These are phyloP conservation scores for Diaporthe ilicicola DNA, from an alignment of 2,329 filamentous ascomycete species.

Conservation along the genomic window DNA sequence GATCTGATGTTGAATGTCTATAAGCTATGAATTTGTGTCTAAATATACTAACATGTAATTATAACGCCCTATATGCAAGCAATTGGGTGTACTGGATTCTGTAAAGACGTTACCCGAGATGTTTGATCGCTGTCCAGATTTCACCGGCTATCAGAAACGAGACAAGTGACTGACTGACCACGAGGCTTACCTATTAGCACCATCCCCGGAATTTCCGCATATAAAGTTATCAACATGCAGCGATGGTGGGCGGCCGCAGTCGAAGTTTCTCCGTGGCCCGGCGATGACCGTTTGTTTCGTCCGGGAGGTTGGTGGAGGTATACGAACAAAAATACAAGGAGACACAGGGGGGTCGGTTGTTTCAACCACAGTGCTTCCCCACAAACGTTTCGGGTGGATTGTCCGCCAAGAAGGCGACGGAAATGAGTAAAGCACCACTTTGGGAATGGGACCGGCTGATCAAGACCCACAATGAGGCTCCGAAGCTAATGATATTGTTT, in stretches of 20 bases:
- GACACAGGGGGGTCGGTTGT: neutral
- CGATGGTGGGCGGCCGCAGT: neutral
- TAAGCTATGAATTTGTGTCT: neutral
- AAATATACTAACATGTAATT: too few relatives aligned
- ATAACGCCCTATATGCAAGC: too few relatives aligned
- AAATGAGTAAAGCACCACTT: constrained; percentile 13
- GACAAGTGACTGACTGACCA: too few relatives aligned
- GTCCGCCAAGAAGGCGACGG: neutral
- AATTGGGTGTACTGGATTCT: neutral
- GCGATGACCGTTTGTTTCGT: neutral
- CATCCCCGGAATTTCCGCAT: neutral
- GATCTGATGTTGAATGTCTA: neutral
- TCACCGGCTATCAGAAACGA: neutral
- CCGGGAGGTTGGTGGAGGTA: constrained; percentile 6
- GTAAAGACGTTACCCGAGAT: neutral
- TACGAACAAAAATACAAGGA: neutral
- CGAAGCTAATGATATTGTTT: constrained; percentile 19
- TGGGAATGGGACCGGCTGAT: constrained; percentile 5
- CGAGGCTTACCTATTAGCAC: too few relatives aligned
- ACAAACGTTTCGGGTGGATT: constrained; percentile 14
- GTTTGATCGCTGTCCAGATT: neutral
- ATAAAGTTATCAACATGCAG: constrained; percentile 6
- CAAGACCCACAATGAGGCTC: neutral
- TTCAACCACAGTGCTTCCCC: constrained; percentile 3
- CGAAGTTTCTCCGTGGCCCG: constrained; percentile 6